A percentile compares a stretch with the other conserved stretches of the same genome.
Evolutionary conservation across 2,329 filamentous ascomycete species (phyloP).

Genomic region (Monilinia polystroma): DNA sequence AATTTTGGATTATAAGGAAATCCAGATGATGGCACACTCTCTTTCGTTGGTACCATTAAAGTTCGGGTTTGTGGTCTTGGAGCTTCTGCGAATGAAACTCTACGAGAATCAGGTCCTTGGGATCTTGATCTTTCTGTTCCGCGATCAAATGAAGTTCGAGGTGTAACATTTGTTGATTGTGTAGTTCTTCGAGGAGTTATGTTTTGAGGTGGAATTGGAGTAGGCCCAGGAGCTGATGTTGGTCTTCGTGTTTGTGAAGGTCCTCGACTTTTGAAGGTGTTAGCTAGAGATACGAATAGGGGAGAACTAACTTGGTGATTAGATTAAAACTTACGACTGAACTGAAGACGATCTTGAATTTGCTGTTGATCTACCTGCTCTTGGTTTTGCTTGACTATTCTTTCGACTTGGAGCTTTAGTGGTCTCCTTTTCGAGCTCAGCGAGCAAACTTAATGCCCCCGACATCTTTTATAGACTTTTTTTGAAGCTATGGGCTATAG

Average conservation of each 20-base stretch:
- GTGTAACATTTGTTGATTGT: slow-evolving; percentile 20
- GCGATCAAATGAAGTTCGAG: slow-evolving; percentile 17
- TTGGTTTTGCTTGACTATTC: slow-evolving; percentile 17
- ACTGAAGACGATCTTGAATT: slow-evolving; percentile 19
- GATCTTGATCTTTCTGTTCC: slow-evolving; percentile 21
- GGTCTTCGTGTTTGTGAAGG: slow-evolving; percentile 11
- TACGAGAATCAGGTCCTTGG: slow-evolving; percentile 22
- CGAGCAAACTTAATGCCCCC: slow-evolving; percentile 15
- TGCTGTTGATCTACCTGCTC: slow-evolving; percentile 16
- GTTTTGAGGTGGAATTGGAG: slow-evolving; percentile 10
- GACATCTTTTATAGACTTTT: neutral
- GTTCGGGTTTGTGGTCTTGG: slow-evolving; percentile 8
- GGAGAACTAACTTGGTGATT: neutral
- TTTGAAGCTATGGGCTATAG: neutral
- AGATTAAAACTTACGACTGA: slow-evolving; percentile 16
- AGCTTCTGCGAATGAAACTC: slow-evolving; percentile 21
- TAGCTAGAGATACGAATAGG: neutral
- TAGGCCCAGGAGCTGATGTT: slow-evolving; percentile 4
- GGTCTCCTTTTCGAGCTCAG: slow-evolving; percentile 19
- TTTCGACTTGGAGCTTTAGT: slow-evolving; percentile 17
- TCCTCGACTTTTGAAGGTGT: neutral
- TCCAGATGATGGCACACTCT: slow-evolving; percentile 32
- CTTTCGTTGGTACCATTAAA: slow-evolving; percentile 29
- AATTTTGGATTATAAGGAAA: slow-evolving; percentile 33
- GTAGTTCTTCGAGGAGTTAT: slow-evolving; percentile 5